Conservation (phyloP, 108 stramenopile species). For the Mediolabrus comicus region DNA sequence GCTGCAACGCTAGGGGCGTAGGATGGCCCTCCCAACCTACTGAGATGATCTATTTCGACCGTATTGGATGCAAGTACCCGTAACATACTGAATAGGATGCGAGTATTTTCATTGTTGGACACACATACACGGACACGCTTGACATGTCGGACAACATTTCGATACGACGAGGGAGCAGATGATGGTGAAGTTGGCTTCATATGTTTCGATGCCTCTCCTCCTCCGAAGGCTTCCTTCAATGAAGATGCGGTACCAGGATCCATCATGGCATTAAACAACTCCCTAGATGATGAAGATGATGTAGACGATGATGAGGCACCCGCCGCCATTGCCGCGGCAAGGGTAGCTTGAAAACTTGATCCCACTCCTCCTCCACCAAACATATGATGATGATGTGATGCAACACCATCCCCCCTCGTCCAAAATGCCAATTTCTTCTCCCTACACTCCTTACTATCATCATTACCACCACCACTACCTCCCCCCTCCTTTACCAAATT, state of each 20-base stretch:
- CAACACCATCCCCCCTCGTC: conserved; percentile 70
- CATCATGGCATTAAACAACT: conserved; percentile 7
- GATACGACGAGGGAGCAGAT: not conserved
- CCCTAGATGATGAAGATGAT: not conserved
- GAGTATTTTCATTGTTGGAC: conserved; percentile 94
- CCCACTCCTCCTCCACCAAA: not conserved
- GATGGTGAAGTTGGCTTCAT: not conserved
- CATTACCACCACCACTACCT: not conserved
- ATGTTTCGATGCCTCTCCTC: too few relatives aligned
- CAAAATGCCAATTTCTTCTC: conserved; percentile 86
- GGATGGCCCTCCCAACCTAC: conserved; percentile 24
- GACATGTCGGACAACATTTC: conserved; percentile 8
- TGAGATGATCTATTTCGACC: conserved; percentile 63
- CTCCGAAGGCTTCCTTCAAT: conserved; percentile 12
- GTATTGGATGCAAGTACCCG: conserved; percentile 74
- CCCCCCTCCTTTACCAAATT: not conserved
- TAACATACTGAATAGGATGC: conserved; percentile 81
- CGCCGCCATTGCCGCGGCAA: conserved; percentile 15
- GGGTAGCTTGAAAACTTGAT: not conserved
- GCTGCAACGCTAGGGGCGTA: conserved; percentile 10
- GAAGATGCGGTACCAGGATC: conserved; percentile 4
- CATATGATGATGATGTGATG: not conserved
- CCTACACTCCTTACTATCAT: conserved; percentile 2
- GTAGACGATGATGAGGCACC: conserved; percentile 2
- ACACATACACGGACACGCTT: conserved; percentile 93